Evolutionary conservation across 2,329 filamentous ascomycete species (phyloP).

Genomic region (Decorospora gaudefroyi): DNA sequence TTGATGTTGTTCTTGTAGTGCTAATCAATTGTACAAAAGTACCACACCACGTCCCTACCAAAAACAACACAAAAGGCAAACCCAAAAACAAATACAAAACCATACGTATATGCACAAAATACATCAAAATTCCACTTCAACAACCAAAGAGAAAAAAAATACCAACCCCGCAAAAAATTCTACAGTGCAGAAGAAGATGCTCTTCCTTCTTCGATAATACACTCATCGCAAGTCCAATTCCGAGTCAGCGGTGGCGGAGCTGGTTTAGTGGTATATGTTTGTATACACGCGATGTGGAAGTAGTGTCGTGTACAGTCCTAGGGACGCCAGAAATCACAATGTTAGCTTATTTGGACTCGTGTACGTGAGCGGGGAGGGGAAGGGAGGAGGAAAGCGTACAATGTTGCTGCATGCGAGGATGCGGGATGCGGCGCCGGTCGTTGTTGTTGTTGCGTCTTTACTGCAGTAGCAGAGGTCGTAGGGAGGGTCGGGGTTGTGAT

Average conservation of each 20-base stretch:
- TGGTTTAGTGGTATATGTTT: constrained; percentile 10
- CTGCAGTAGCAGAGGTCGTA: constrained; percentile 29
- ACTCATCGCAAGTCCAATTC: constrained; percentile 19
- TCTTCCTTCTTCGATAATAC: background rate
- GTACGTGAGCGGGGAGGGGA: too few relatives aligned
- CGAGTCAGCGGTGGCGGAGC: background rate
- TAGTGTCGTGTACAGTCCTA: constrained; percentile 29
- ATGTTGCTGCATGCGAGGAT: constrained; percentile 23
- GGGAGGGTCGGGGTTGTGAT: constrained; percentile 8
- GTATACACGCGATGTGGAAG: constrained; percentile 30
- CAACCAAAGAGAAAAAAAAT: too few relatives aligned
- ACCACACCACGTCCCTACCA: too few relatives aligned
- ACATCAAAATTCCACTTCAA: too few relatives aligned
- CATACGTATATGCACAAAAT: too few relatives aligned
- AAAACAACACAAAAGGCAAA: too few relatives aligned
- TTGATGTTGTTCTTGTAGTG: too few relatives aligned
- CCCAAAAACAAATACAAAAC: too few relatives aligned
- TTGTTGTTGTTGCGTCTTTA: constrained; percentile 18
- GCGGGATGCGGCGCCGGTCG: background rate
- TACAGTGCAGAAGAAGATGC: constrained; percentile 1
- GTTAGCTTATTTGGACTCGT: background rate
- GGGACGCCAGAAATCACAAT: background rate
- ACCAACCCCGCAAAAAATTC: constrained; percentile 3
- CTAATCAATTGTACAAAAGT: too few relatives aligned
- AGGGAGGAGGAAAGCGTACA: constrained; percentile 22